phyloP scores from a whole-genome alignment of 768 basidiomycete species.

The Agaricus sinodeliciosus region DNA sequence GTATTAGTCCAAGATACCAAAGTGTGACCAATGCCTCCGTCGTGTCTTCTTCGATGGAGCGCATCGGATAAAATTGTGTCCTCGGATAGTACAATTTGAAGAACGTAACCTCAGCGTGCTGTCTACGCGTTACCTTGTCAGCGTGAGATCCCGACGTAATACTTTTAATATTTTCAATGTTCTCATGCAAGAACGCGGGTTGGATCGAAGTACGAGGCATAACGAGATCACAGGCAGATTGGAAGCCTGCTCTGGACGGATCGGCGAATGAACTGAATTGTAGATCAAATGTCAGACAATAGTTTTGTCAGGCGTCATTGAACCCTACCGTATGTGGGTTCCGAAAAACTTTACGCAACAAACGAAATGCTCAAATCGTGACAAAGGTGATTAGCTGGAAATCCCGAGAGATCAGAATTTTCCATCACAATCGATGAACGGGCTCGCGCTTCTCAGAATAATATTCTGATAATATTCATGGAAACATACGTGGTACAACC shows the following conservation, averaged over 20 bases:
- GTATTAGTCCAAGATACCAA: slow-evolving; percentile 58
- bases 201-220: neutral
- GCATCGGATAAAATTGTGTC: neutral
- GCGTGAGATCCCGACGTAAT: neutral
- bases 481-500: too few species aligned
- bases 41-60: slow-evolving; percentile 7
- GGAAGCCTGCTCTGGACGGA: neutral
- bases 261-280: neutral
- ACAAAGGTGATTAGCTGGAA: too few species aligned
- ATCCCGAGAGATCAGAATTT: too few species aligned
- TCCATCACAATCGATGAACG: too few species aligned
- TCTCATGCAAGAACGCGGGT: neutral
- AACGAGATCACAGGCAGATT: neutral
- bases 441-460: too few species aligned
- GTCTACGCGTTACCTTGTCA: neutral
- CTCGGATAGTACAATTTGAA: neutral
- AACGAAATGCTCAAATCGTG: too few species aligned
- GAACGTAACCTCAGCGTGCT: too few species aligned
- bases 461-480: too few species aligned
- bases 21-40: slow-evolving; percentile 11
- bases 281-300: too few species aligned
- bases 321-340: too few species aligned
- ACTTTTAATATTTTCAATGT: neutral
- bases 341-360: too few species aligned
- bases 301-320: too few species aligned